Percentiles rank a stretch among this genome's conserved stretches.
These are phyloP conservation scores for Anaeromyces robustus DNA, from an alignment of 192 early-diverging fungal species.

Conservation along the genomic window DNA sequence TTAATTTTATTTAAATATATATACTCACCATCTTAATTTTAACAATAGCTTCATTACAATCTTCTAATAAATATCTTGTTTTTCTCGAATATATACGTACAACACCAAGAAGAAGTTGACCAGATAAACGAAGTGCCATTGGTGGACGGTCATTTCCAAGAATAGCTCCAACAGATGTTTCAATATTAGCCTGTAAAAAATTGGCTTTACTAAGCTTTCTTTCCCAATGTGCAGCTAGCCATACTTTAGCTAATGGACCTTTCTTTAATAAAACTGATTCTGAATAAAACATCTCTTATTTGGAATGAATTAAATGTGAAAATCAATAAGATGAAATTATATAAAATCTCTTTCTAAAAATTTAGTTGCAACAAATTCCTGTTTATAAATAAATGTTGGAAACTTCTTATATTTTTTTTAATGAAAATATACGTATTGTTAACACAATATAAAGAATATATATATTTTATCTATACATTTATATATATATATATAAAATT, in stretches of 20 bases:
- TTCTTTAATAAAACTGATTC: constrained; percentile 66
- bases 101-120: constrained; percentile 90
- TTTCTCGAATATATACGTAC: constrained; percentile 91
- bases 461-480: too few species aligned
- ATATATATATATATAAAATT: too few species aligned
- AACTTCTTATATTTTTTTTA: too few species aligned
- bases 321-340: too few species aligned
- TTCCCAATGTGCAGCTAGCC: constrained; percentile 97
- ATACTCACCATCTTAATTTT: constrained; percentile 77
- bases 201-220: constrained; percentile 90
- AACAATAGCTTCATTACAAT: constrained; percentile 87
- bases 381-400: too few species aligned
- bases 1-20: neutral
- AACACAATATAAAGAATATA: too few species aligned
- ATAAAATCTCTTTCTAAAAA: too few species aligned
- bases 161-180: constrained; percentile 70
- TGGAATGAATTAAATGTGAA: too few species aligned
- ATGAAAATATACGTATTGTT: too few species aligned
- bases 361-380: too few species aligned
- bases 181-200: constrained; percentile 84
- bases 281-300: constrained; percentile 46
- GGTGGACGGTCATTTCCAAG: constrained; percentile 63
- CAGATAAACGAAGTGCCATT: constrained; percentile 84
- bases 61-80: constrained; percentile 88
- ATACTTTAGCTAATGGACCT: constrained; percentile 86